Evolutionary conservation across 1,284 basidiomycete species (phyloP).

Genomic region (Rhodotorula sp.): DNA sequence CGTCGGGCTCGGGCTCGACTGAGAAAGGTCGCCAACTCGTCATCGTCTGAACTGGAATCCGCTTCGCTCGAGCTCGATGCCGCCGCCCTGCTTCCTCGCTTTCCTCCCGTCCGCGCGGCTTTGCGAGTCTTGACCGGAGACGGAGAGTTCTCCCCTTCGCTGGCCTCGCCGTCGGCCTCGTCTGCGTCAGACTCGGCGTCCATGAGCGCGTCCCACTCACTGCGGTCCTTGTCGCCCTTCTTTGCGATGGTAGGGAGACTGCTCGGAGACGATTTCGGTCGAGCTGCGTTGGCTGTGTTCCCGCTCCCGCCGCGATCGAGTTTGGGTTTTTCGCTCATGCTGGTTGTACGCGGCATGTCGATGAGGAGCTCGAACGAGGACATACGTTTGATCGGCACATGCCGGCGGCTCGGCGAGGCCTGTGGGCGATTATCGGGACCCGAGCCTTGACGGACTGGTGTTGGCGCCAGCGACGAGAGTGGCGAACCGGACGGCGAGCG

Average conservation of each 20-base stretch:
- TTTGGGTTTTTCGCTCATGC: not conserved
- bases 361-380: slow-evolving; percentile 4
- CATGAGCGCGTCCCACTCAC: slow-evolving; percentile 17
- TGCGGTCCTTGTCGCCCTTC: slow-evolving; percentile 1
- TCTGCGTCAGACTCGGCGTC: not conserved
- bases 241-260: no score
- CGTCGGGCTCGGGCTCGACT: slow-evolving; percentile 7
- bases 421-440: not conserved
- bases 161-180: not conserved
- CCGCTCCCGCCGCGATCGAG: not conserved
- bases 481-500: slow-evolving; percentile 18
- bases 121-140: not conserved
- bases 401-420: not conserved
- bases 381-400: not conserved
- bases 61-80: not conserved
- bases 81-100: not conserved
- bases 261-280: not conserved
- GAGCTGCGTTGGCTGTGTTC: not conserved
- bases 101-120: no score
- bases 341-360: not conserved
- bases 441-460: not conserved
- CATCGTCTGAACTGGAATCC: slow-evolving; percentile 14
- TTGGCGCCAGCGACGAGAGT: slow-evolving; percentile 7
- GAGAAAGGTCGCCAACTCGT: slow-evolving; percentile 10
- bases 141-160: no score